Base-by-base conservation (phyloP, 2,329 filamentous ascomycete genomes). In the Dendryphion nanum region DNA sequence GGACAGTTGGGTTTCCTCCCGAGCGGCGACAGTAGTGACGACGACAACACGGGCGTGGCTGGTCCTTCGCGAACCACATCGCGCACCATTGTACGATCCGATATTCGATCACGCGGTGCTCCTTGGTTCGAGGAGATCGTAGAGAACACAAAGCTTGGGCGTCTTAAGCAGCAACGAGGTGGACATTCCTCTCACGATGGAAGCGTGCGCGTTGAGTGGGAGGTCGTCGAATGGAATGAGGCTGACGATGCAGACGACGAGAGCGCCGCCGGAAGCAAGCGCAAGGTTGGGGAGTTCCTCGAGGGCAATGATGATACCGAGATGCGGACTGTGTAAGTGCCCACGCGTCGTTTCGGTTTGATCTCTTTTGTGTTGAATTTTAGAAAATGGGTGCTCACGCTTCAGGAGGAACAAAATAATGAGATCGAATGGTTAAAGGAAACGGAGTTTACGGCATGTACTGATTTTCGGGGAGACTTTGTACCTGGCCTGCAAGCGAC, bases 101-200 rank as follows among this genome's bases (percentile, higher is more conserved):
- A 52, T 18, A 52, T 64, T 21, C 51, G 47, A 17, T 38, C 66
- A 3, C 64, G 66, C n/a, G 83, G 84, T 3, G 76, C 91, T 18
- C 86, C 89, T 0, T 95, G 89, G 87, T 91, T 95, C 51, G 87
- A 95, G 52, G 79, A 80, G 47, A 76, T 95, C 73, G 78, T 94
- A 3, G 78, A 86, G 54, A 83, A 88, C 37, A 90, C 86, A 49
- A 75, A 74, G 26, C 68, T 95, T 29, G 86, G 86, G 2, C 81
- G 76, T 35, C 73, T 85, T 63, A 81, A 80, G 59, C 78, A 79
- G 50, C 76, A 75, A 56, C 74, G 73, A 42, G 79, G 80, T 13
- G 76, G 77, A 40, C 77, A 80, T 18, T 67, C 74, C 21, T 82
- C 77, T 35, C 67, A 69, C n/a, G 81, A 87, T 58, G 83, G 83